Conservation (phyloP, 1,139 yeast species). For the Lizanozyma gosingica region DNA sequence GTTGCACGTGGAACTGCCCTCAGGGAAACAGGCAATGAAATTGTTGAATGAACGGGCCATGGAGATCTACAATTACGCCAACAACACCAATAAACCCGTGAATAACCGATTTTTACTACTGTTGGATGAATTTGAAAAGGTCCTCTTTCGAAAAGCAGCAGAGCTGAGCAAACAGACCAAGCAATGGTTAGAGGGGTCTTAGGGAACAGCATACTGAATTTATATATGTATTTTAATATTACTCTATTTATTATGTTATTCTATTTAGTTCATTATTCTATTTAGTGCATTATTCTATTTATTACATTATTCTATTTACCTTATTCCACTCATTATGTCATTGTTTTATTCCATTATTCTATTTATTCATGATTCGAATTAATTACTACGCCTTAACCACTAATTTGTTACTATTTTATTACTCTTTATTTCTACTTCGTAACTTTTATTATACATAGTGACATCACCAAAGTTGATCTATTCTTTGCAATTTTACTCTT, state of each 20-base stretch:
- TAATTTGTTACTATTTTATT: too few relatives aligned
- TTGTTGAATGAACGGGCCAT: conserved; percentile 59
- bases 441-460: conserved; percentile 2
- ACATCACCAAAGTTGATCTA: conserved; percentile 1
- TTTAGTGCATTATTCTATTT: too few relatives aligned
- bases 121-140: conserved; percentile 69
- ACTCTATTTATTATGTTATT: too few relatives aligned
- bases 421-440: too few relatives aligned
- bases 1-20: neutral
- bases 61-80: conserved; percentile 66
- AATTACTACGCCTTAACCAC: too few relatives aligned
- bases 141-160: conserved; percentile 24
- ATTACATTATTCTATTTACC: too few relatives aligned
- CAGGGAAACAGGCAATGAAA: conserved; percentile 14
- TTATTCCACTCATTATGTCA: too few relatives aligned
- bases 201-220: conserved; percentile 8
- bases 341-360: too few relatives aligned
- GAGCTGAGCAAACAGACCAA: conserved; percentile 35
- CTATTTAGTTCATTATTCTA: too few relatives aligned
- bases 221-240: too few relatives aligned
- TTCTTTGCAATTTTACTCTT: too few relatives aligned
- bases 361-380: too few relatives aligned
- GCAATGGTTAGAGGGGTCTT: conserved; percentile 18
- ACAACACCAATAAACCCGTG: conserved; percentile 37
- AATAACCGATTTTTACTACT: conserved; percentile 44